A percentile compares a stretch with the other conserved stretches of the same genome.
phyloP scores from a whole-genome alignment of 495 filamentous ascomycete genomes.

The Penicillium cosmopolitanum region DNA sequence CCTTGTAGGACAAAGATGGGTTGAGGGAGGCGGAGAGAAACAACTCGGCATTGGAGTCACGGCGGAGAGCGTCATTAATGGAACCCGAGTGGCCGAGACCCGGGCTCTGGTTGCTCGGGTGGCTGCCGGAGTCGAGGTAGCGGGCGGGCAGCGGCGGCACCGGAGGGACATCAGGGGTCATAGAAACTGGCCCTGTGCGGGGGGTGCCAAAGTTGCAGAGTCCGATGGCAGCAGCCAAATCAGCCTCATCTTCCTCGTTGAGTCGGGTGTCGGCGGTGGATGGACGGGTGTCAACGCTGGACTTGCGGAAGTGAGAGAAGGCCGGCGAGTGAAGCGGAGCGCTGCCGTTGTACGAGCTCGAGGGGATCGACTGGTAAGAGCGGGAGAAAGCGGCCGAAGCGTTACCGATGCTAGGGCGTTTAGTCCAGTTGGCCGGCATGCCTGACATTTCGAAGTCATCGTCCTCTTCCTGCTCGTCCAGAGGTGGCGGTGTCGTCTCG shows the following conservation, averaged over 20 bases:
- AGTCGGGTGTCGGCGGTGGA: conserved; percentile 63
- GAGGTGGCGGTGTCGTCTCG: conserved; percentile 59
- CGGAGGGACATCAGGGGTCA: conserved; percentile 79
- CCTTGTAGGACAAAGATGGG: conserved; percentile 53
- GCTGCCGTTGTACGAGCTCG: conserved; percentile 54
- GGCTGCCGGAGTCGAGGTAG: conserved; percentile 43
- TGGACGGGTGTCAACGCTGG: conserved; percentile 66
- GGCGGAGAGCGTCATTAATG: conserved; percentile 45
- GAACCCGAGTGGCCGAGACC: conserved; percentile 30
- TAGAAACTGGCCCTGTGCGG: conserved; percentile 66
- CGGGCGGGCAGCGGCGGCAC: conserved; percentile 79
- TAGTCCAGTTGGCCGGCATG: conserved; percentile 38
- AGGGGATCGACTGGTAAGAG: conserved; percentile 80
- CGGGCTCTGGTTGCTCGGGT: conserved; percentile 30
- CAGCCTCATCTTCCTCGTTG: conserved; percentile 62
- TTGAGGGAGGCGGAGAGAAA: conserved; percentile 48
- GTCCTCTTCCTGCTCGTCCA: conserved; percentile 49
- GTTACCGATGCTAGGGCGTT: conserved; percentile 60
- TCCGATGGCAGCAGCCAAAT: conserved; percentile 86
- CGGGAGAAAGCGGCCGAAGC: conserved; percentile 72
- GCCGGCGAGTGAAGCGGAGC: conserved; percentile 50
- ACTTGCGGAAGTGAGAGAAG: conserved; percentile 51
- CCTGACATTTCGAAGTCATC: conserved; percentile 48
- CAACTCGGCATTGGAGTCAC: conserved; percentile 39
- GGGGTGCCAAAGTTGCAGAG: conserved; percentile 90